Conservation (phyloP, 2,329 filamentous ascomycete species). For the Clonostachys chloroleuca region DNA sequence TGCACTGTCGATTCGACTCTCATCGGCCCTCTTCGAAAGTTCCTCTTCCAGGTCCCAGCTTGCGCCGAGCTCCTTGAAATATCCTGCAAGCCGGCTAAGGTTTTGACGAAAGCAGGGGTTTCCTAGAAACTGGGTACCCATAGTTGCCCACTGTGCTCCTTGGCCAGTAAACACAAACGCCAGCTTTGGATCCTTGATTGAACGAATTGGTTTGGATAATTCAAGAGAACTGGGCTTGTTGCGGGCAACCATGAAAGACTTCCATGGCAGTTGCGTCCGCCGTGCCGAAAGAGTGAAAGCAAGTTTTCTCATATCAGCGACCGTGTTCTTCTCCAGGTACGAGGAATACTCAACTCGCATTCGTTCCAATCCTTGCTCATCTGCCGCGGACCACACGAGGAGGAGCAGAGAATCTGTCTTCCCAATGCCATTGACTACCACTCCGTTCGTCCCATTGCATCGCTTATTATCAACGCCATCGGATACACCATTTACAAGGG, state of each 20-base stretch:
- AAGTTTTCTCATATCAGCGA: background rate
- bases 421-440: background rate
- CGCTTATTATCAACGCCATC: too few species aligned
- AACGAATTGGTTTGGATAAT: background rate
- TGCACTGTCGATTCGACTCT: constrained; percentile 24
- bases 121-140: constrained; percentile 11
- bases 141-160: constrained; percentile 13
- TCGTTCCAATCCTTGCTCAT: background rate
- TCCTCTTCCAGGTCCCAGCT: constrained; percentile 1
- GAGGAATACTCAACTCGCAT: background rate
- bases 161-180: constrained; percentile 14
- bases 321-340: background rate
- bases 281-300: constrained; percentile 8
- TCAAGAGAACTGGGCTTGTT: constrained; percentile 2
- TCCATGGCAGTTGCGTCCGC: constrained; percentile 5
- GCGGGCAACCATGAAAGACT: background rate
- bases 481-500: too few species aligned
- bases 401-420: too few species aligned
- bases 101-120: constrained; percentile 6
- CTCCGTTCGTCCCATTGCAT: too few species aligned
- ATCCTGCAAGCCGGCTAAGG: constrained; percentile 17
- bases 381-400: constrained; percentile 1
- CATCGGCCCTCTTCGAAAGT: constrained; percentile 5
- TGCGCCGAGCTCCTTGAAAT: constrained; percentile 4
- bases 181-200: background rate